Conservation (phyloP, 257 asterid species). For the Nicotiana paniculata region DNA sequence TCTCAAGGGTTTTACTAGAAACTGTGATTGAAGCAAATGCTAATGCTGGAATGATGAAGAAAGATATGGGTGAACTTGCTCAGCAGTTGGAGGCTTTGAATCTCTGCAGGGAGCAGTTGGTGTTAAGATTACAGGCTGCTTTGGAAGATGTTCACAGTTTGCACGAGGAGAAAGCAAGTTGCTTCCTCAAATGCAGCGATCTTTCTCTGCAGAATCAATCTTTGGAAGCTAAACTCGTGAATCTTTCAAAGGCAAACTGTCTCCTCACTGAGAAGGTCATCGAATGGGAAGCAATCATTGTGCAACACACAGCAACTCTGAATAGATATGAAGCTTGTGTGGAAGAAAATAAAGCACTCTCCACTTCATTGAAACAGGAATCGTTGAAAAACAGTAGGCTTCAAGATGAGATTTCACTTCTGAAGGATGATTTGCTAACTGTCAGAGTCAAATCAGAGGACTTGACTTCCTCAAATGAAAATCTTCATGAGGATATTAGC, state of each 20-base stretch:
- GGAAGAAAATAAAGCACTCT: slow-evolving; percentile 58
- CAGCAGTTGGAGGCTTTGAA: slow-evolving; percentile 53
- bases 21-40: slow-evolving; percentile 50
- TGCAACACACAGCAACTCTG: slow-evolving; percentile 33
- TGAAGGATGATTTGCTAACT: slow-evolving; percentile 35
- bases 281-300: slow-evolving; percentile 34
- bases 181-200: slow-evolving; percentile 49
- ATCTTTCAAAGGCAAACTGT: slow-evolving; percentile 39
- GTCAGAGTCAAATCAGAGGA: slow-evolving; percentile 45
- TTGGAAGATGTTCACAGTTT: slow-evolving; percentile 52
- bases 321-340: slow-evolving; percentile 56
- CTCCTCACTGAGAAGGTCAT: slow-evolving; percentile 52
- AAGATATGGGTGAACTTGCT: slow-evolving; percentile 37
- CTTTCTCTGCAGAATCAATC: slow-evolving; percentile 57
- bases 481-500: slow-evolving; percentile 39
- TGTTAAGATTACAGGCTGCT: slow-evolving; percentile 56
- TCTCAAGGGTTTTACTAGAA: slow-evolving; percentile 59
- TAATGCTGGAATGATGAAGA: slow-evolving; percentile 31
- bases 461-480: slow-evolving; percentile 45
- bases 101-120: slow-evolving; percentile 53
- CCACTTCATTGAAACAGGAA: slow-evolving; percentile 50
- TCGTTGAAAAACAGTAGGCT: slow-evolving; percentile 42
- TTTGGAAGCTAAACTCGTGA: slow-evolving; percentile 53
- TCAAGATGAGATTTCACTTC: slow-evolving; percentile 37
- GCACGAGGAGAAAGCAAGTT: slow-evolving; percentile 49